These are phyloP conservation scores for Apiospora phragmitis DNA, from an alignment of 2,329 filamentous ascomycete species.

Conservation along the genomic window DNA sequence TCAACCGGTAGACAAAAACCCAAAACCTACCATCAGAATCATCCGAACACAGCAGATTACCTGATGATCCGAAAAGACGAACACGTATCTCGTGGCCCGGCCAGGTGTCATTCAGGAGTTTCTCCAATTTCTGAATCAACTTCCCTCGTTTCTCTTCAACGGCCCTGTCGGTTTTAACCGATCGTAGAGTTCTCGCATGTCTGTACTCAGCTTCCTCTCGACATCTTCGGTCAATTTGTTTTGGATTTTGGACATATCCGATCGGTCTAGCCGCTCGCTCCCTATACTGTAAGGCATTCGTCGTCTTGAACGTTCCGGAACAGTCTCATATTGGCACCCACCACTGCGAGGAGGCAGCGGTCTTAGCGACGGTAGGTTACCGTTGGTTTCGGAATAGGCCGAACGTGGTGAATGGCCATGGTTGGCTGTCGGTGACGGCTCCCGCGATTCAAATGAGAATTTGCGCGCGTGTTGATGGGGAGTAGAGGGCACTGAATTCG, in stretches of 20 bases:
- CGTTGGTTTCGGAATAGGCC: constrained; percentile 85
- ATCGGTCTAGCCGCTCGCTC: constrained; percentile 72
- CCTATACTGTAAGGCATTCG: constrained; percentile 91
- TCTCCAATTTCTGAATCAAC: constrained; percentile 85
- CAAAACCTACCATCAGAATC: constrained; percentile 82
- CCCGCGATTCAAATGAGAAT: constrained; percentile 74
- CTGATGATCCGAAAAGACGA: constrained; percentile 96
- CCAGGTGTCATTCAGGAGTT: constrained; percentile 87
- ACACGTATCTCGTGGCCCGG: constrained; percentile 88
- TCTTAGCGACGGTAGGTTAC: constrained; percentile 67
- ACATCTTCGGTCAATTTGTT: constrained; percentile 69
- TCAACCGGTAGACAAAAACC: not conserved
- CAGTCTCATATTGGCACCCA: constrained; percentile 87
- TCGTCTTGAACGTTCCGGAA: constrained; percentile 75
- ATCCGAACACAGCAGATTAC: constrained; percentile 90
- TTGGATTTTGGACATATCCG: constrained; percentile 72
- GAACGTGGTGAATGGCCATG: constrained; percentile 86
- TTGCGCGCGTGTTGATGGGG: constrained; percentile 86
- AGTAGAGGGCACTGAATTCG: constrained; percentile 90
- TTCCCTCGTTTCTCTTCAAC: constrained; percentile 74
- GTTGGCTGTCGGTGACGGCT: constrained; percentile 76
- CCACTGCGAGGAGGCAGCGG: constrained; percentile 59
- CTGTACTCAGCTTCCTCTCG: constrained; percentile 72
- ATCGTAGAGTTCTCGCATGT: constrained; percentile 85
- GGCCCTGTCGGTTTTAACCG: constrained; percentile 77